These are phyloP conservation scores for Fagus crenata DNA, from an alignment of 306 rosid species.

Conservation along the genomic window DNA sequence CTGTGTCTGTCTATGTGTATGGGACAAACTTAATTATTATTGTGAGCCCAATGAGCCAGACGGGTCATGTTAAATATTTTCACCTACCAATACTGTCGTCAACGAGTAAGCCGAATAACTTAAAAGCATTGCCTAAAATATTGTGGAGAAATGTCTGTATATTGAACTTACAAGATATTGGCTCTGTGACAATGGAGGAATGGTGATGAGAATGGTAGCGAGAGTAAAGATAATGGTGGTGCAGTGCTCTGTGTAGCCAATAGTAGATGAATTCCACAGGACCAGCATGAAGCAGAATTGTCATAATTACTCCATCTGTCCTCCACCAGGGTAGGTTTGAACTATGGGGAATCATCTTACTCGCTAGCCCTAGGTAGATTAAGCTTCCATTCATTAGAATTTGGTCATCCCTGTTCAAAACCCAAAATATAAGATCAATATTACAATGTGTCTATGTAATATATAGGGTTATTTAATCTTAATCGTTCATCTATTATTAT, in stretches of 20 bases:
- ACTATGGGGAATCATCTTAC: background rate
- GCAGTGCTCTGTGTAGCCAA: conserved; percentile 59
- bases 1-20: no score
- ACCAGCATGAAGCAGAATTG: conserved; percentile 37
- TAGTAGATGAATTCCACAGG: conserved; percentile 48
- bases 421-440: no score
- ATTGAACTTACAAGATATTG: conserved; percentile 43
- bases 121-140: no score
- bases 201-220: conserved; percentile 61
- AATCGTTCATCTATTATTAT: no score
- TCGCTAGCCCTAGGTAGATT: background rate
- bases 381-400: conserved; percentile 31
- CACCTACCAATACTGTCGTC: no score
- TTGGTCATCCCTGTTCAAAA: conserved; percentile 47
- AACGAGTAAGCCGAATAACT: background rate
- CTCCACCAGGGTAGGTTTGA: conserved; percentile 31
- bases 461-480: no score
- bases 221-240: conserved; percentile 51
- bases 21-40: no score
- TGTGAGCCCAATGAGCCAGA: no score
- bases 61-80: no score
- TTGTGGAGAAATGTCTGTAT: no score
- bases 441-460: no score
- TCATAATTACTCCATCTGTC: conserved; percentile 32
- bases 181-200: conserved; percentile 55